Evolutionary conservation across 331 rosid genomes (phyloP), one percentile per base, ranked within the genome.

Genomic region (Prunus yedoensis): DNA sequence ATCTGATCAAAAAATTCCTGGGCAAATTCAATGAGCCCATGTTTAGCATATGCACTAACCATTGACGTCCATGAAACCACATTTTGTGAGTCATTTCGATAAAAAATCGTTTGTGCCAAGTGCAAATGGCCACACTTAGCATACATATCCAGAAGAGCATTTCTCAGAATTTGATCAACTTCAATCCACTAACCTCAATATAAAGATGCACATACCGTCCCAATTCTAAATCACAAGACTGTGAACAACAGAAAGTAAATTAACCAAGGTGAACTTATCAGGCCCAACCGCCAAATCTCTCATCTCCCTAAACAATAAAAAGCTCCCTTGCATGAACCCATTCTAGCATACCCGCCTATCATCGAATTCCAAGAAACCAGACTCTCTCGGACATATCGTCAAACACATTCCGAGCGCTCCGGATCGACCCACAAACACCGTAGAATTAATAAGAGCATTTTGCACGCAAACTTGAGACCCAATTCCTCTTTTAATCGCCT

Each of bases 291-390:
- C 85, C 0, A 83, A 46, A 41, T 38, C 78, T 68, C 76, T 77
- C 90, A 84, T 85, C 71, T 83, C 87, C 51, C 27, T 80, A 79
- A 88, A 92, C 85, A 90, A 68, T 16, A 81, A 63, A 41, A 51
- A 0, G 85, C 88, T 25, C 82, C 86, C 61, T 78, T 12, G n/a
- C 68, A 74, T n/a, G 3, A 67, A 20, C 91, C 87, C 79, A 32
- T 68, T 80, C 86, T 86, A 20, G 83, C 77, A 77, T 92, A 90
- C 56, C 89, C 95, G 45, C 83, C 73, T 62, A 91, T 82, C 85
- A 93, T 89, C 4, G 88, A 87, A 53, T 89, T 90, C 95, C 98
- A 93, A 0, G 96, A 86, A 41, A 92, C 96, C 66, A 90, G 67
- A 17, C 83, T 89, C 72, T 83, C 0, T 78, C 78, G 3, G 82